phyloP scores from a whole-genome alignment of 495 filamentous ascomycete genomes.

The Bombardia bombarda region DNA sequence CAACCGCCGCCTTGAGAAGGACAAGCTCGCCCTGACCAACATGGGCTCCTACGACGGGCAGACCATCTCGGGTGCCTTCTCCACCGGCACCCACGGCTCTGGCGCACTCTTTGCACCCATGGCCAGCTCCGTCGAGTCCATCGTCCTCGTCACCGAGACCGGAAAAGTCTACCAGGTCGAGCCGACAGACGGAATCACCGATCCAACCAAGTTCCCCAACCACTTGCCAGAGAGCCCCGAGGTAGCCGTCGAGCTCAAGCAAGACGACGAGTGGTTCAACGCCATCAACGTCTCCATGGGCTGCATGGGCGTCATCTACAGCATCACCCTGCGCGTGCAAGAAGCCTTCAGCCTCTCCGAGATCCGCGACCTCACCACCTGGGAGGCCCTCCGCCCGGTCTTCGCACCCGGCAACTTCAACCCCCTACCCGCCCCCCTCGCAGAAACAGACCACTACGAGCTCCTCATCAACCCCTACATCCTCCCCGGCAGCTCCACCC shows the following conservation, averaged over 20 bases:
- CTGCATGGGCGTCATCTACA: constrained; percentile 11
- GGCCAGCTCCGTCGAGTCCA: constrained; percentile 3
- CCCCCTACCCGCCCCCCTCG: background rate
- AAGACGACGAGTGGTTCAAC: constrained; percentile 11
- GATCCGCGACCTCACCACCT: constrained; percentile 2
- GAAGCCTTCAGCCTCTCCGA: constrained; percentile 6
- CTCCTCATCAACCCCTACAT: constrained; percentile 10
- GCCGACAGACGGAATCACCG: constrained; percentile 3
- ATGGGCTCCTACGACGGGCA: constrained; percentile 13
- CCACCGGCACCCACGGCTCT: constrained; percentile 11
- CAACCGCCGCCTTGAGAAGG: constrained; percentile 4
- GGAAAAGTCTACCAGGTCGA: constrained; percentile 12
- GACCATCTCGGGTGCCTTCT: constrained; percentile 7
- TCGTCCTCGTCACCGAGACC: constrained; percentile 9
- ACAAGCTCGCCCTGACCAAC: constrained; percentile 6
- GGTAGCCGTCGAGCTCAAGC: constrained; percentile 8
- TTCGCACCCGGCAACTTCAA: constrained; percentile 3
- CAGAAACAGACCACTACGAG: constrained; percentile 7
- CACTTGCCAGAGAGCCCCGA: constrained; percentile 1
- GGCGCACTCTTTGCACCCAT: constrained; percentile 6
- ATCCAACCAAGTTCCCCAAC: constrained; percentile 9
- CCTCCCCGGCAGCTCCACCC: background rate
- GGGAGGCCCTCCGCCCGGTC: constrained; percentile 4
- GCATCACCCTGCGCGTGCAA: constrained; percentile 5
- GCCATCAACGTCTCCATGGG: constrained; percentile 9